Percentiles rank a stretch among this genome's conserved stretches.
phyloP scores from a whole-genome alignment of 345 rosid species.

The Aegle marmelos region DNA sequence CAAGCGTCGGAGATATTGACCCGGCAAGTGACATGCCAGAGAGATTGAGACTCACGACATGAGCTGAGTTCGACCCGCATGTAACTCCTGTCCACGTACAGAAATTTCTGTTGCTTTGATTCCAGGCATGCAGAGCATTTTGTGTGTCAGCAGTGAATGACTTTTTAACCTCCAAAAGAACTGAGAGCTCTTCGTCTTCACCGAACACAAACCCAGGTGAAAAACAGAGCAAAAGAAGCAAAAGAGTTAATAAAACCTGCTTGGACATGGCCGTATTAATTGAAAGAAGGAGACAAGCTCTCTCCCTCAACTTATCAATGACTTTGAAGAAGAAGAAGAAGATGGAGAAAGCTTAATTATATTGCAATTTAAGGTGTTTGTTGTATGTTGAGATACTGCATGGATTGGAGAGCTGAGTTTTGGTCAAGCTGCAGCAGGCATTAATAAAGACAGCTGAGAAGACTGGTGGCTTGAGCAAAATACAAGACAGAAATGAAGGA shows the following conservation, averaged over 20 bases:
- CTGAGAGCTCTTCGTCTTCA: conserved; percentile 33
- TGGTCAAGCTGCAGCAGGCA: neutral
- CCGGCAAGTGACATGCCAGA: conserved; percentile 65
- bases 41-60: conserved; percentile 57
- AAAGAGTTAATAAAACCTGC: conserved; percentile 15
- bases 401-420: neutral
- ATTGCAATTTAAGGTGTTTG: neutral
- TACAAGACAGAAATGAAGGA: neutral
- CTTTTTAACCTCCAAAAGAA: conserved; percentile 58
- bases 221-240: conserved; percentile 26
- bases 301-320: neutral
- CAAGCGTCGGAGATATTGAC: conserved; percentile 59
- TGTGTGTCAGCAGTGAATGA: conserved; percentile 36
- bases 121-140: conserved; percentile 57
- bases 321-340: neutral
- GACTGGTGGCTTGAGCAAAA: neutral
- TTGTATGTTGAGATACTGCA: neutral
- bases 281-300: neutral
- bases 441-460: neutral
- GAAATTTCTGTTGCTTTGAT: conserved; percentile 37
- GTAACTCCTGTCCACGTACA: conserved; percentile 77
- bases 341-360: neutral
- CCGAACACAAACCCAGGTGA: conserved; percentile 18
- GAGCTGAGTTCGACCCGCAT: conserved; percentile 40
- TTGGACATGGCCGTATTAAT: neutral